A percentile compares a stretch with the other conserved stretches of the same genome.
phyloP scores from a whole-genome alignment of 1,284 basidiomycete species.

The Lentinus polychrous region DNA sequence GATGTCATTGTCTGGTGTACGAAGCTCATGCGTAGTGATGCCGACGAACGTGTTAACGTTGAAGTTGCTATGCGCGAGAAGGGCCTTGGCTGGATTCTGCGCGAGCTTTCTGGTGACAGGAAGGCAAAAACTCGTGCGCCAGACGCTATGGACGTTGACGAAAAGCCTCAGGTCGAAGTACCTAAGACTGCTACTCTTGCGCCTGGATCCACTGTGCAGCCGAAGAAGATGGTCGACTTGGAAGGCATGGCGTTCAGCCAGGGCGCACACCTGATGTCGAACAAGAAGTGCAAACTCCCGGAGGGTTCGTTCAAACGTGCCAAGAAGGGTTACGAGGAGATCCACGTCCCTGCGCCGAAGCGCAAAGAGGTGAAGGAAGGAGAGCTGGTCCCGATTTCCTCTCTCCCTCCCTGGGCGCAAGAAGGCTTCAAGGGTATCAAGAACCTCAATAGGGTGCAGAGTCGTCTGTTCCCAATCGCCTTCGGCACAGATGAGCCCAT shows the following conservation, averaged over 20 bases:
- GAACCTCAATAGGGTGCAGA: conserved; percentile 92
- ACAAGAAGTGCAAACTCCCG: conserved; percentile 96
- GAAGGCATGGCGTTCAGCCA: conserved; percentile 95
- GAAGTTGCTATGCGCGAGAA: conserved; percentile 99
- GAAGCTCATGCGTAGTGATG: conserved; percentile 85
- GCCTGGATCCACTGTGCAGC: conserved; percentile 83
- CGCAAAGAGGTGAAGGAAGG: conserved; percentile 62
- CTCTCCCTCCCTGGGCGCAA: conserved; percentile 84
- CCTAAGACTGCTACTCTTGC: conserved; percentile 87
- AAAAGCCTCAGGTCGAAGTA: conserved; percentile 42
- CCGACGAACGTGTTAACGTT: conserved; percentile 87
- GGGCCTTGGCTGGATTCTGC: conserved; percentile 92
- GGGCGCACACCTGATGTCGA: conserved; percentile 95
- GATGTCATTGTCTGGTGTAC: conserved; percentile 99
- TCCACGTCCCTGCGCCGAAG: conserved; percentile 94
- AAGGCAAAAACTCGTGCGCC: conserved; percentile 45
- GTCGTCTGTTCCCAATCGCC: conserved; percentile 87
- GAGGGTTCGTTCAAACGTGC: conserved; percentile 97
- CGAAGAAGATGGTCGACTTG: conserved; percentile 84
- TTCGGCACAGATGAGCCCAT: conserved; percentile 95
- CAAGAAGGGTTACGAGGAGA: conserved; percentile 97
- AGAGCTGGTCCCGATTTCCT: conserved; percentile 71
- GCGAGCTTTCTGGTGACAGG: conserved; percentile 78
- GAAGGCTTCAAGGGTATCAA: conserved; percentile 75
- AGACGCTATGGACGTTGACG: conserved; percentile 79